Evolutionary conservation across 2,329 filamentous ascomycete species (phyloP), one percentile per base, ranked within the genome.

Genomic region (Fusarium incarnatum): DNA sequence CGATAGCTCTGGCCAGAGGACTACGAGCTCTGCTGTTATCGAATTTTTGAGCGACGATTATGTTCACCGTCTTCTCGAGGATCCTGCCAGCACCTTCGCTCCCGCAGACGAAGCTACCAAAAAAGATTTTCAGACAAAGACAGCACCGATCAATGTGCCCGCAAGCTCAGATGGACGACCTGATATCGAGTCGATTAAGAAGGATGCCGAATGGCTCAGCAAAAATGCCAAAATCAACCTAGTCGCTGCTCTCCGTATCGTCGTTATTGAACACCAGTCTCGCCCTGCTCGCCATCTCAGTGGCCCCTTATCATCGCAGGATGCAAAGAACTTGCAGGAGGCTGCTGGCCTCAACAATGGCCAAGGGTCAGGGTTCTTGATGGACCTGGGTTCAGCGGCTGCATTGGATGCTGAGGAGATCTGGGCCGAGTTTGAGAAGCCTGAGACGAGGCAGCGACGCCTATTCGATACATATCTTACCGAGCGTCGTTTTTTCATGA

Each of bases 201-300:
- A 89, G 48, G 94, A 98, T 82, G 88, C 94, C 34, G 79, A 92
- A 72, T 98, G 94, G 94, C 83, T 99, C 67, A 94, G 93, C 80
- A 89, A 91, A 74, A 89, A 91, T 76, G 89, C 90, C 53, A 86
- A 88, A 46, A 89, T 98, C 70, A 94, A 96, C 79, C 90, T 98
- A 78, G 84, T 96, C 45, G 88, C 91, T 15, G 94, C 95, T 27
- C 84, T 99, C 75, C 89, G 96, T 64, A 85, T 97, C 45, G 91
- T 91, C 5, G 83, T 97, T 9, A 82, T 96, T 47, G 96, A 98
- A 84, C 92, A 92, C 85, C 95, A 98, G 81, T 88, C 87, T 69
- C 89, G 94, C 37, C 84, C 94, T n/a, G 85, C 88, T n/a, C 85
- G 86, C 47, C 90, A 94, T 73, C 86, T 98, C 3, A 84, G 89